Evolutionary conservation across 2,329 filamentous ascomycete genomes (phyloP).

Genomic region (Dactylellina haptotyla): DNA sequence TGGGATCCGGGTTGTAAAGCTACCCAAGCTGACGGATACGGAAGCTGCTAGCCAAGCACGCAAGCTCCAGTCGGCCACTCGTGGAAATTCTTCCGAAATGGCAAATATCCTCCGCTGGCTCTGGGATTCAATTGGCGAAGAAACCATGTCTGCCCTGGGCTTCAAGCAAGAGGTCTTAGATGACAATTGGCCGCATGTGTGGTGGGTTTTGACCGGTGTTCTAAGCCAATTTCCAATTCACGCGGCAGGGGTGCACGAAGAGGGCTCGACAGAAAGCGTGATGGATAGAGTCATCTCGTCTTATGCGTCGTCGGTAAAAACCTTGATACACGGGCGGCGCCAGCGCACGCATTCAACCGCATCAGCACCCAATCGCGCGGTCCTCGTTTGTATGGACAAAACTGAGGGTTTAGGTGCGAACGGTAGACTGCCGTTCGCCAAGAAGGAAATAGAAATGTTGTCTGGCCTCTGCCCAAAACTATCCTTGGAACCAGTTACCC

Average conservation of each 20-base stretch:
- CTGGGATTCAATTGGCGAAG: slow-evolving; percentile 58
- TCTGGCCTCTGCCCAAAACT: neutral
- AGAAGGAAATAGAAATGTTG: neutral
- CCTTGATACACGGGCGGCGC: slow-evolving; percentile 5
- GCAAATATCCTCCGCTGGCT: slow-evolving; percentile 58
- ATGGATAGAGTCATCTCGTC: slow-evolving; percentile 54
- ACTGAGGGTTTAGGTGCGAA: slow-evolving; percentile 55
- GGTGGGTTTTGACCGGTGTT: slow-evolving; percentile 60
- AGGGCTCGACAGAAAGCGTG: slow-evolving; percentile 55
- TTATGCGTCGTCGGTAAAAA: slow-evolving; percentile 13
- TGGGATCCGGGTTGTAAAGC: neutral
- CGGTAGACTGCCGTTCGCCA: neutral
- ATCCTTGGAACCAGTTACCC: neutral
- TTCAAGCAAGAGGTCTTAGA: slow-evolving; percentile 53
- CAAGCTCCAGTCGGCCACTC: too few relatives aligned
- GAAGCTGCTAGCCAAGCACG: neutral
- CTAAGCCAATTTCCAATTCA: slow-evolving; percentile 60
- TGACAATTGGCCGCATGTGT: slow-evolving; percentile 57
- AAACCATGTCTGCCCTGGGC: slow-evolving; percentile 58
- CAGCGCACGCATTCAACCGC: slow-evolving; percentile 54
- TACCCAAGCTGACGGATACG: neutral
- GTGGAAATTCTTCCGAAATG: neutral
- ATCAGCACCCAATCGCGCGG: slow-evolving; percentile 55
- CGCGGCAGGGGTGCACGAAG: slow-evolving; percentile 59
- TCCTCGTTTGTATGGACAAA: slow-evolving; percentile 11